Conservation (phyloP, 2,329 filamentous ascomycete species). For the Hypoxylon sp. region DNA sequence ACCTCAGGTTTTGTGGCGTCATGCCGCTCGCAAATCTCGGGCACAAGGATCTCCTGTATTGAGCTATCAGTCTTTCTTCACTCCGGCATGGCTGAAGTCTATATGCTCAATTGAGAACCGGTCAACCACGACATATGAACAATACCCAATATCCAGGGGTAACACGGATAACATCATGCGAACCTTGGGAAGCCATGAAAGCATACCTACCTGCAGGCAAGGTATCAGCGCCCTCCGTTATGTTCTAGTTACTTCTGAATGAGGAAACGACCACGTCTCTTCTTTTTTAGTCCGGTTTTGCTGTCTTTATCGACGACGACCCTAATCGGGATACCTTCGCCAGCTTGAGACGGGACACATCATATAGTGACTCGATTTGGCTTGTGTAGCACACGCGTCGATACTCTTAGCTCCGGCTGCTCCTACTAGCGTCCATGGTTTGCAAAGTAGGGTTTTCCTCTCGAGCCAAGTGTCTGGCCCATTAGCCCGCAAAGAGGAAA, state of each 20-base stretch:
- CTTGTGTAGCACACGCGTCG: not conserved
- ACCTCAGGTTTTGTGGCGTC: too few relatives aligned
- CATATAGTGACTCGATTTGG: not conserved
- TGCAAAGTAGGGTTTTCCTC: not conserved
- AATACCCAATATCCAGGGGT: not conserved
- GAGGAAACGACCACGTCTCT: slow-evolving; percentile 1
- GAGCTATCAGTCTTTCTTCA: not conserved
- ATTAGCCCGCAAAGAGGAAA: slow-evolving; percentile 8
- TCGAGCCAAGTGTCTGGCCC: slow-evolving; percentile 20
- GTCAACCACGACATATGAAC: not conserved
- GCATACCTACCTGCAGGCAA: not conserved
- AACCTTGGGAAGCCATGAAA: not conserved
- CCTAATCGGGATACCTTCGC: not conserved
- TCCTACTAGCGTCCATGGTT: not conserved
- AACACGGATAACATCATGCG: not conserved
- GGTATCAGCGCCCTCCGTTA: not conserved
- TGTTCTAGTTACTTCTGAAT: not conserved
- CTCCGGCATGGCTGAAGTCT: not conserved
- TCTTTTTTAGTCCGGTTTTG: not conserved
- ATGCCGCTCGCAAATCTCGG: not conserved
- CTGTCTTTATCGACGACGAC: slow-evolving; percentile 4
- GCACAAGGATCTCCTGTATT: not conserved
- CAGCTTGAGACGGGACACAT: slow-evolving; percentile 4
- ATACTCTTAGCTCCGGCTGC: not conserved
- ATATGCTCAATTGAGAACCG: not conserved